phyloP scores from a whole-genome alignment of 164 flowering plant species.

The Echeveria elegans region DNA sequence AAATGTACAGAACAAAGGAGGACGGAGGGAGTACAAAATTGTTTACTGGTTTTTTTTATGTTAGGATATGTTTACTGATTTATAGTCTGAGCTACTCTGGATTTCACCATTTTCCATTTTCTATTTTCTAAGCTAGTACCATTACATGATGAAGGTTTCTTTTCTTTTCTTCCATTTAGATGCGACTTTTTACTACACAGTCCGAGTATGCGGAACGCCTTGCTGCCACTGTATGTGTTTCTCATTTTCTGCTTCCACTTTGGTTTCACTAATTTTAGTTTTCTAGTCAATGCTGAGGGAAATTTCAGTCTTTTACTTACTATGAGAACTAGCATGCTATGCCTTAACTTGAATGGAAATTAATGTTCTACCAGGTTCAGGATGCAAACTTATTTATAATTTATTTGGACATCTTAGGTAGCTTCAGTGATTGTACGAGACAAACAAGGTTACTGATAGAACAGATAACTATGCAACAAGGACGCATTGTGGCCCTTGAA shows the following conservation, averaged over 20 bases:
- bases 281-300: no score
- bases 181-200: conserved; percentile 77
- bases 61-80: not conserved
- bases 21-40: not conserved
- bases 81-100: not conserved
- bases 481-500: conserved; percentile 61
- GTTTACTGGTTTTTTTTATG: not conserved
- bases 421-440: conserved; percentile 64
- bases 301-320: no score
- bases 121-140: no score
- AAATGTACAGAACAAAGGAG: no score
- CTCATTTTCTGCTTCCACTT: not conserved
- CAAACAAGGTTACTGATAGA: conserved; percentile 72
- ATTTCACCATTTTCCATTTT: no score
- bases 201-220: conserved; percentile 85
- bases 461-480: conserved; percentile 84
- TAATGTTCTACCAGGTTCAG: not conserved
- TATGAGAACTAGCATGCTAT: no score
- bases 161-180: conserved; percentile 25
- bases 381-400: not conserved
- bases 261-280: no score
- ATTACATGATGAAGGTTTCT: conserved; percentile 1
- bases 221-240: conserved; percentile 64
- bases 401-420: conserved; percentile 33
- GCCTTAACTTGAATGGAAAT: no score